Evolutionary conservation across 2,329 filamentous ascomycete species (phyloP).

Genomic region (Ophiostoma ulmi): DNA sequence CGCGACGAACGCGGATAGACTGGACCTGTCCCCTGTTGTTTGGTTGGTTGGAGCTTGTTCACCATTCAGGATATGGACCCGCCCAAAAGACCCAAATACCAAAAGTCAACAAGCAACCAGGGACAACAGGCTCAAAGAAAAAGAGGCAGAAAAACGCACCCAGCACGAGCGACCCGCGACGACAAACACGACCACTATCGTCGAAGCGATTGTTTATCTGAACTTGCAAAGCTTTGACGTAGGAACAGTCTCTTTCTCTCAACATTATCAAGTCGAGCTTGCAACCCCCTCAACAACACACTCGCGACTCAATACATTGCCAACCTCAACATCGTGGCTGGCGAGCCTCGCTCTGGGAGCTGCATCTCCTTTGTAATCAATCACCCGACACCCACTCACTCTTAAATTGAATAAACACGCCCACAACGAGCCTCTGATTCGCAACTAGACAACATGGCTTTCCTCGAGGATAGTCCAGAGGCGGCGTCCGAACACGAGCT

Average conservation of each 20-base stretch:
- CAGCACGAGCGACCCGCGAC: background rate
- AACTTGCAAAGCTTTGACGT: background rate
- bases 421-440: background rate
- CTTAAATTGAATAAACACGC: background rate
- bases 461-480: conserved; percentile 34
- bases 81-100: conserved; percentile 8
- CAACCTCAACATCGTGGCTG: background rate
- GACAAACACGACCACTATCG: background rate
- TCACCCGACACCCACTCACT: background rate
- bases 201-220: background rate
- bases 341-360: background rate
- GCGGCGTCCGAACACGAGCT: conserved; percentile 25
- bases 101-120: conserved; percentile 8
- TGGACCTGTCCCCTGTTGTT: background rate
- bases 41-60: background rate
- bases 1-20: conserved; percentile 14
- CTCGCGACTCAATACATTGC: background rate
- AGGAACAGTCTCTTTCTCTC: background rate
- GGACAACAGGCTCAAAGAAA: background rate
- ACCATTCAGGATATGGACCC: conserved; percentile 1
- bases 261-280: background rate
- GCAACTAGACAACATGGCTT: conserved; percentile 27
- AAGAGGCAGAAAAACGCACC: background rate
- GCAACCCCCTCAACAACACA: background rate
- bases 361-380: background rate